These are phyloP conservation scores for Diaporthe australafricana DNA, from an alignment of 2,329 filamentous ascomycete species.

Conservation along the genomic window DNA sequence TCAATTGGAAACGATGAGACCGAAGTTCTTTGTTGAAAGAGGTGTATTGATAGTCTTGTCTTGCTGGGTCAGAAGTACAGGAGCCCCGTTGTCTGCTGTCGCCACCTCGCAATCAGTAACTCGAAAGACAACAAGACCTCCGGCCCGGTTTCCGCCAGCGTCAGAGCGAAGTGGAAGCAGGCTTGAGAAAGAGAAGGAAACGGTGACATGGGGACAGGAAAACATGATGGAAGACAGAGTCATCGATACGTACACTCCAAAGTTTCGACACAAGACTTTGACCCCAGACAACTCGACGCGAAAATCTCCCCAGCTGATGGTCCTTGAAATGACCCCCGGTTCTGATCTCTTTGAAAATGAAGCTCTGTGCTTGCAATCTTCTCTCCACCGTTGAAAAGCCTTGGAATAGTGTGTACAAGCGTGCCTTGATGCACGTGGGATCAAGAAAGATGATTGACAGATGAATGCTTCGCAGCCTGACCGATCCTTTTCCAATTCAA, in stretches of 20 bases:
- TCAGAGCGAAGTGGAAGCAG: conserved; percentile 38
- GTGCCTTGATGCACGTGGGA: conserved; percentile 25
- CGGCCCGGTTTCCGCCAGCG: background rate
- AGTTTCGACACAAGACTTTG: conserved; percentile 44
- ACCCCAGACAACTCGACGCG: conserved; percentile 39
- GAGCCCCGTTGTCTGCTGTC: conserved; percentile 41
- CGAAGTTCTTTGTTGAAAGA: conserved; percentile 41
- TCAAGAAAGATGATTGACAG: conserved; percentile 19
- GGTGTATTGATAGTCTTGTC: conserved; percentile 48
- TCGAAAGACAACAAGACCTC: conserved; percentile 27
- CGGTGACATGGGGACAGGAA: conserved; percentile 44
- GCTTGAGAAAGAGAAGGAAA: conserved; percentile 39
- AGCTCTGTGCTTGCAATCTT: conserved; percentile 73
- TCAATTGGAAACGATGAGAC: conserved; percentile 29
- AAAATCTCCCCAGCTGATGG: conserved; percentile 37
- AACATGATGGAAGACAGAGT: conserved; percentile 52
- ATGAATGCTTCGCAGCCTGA: background rate
- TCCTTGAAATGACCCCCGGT: conserved; percentile 15
- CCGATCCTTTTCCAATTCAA: background rate
- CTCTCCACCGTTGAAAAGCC: conserved; percentile 33
- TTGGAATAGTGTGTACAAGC: conserved; percentile 31
- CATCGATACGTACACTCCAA: conserved; percentile 69
- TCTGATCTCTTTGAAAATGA: conserved; percentile 61
- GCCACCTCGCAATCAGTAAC: conserved; percentile 40
- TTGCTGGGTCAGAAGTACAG: conserved; percentile 51